phyloP scores from a whole-genome alignment of 208 protist species.

The Lotmaria passim region DNA sequence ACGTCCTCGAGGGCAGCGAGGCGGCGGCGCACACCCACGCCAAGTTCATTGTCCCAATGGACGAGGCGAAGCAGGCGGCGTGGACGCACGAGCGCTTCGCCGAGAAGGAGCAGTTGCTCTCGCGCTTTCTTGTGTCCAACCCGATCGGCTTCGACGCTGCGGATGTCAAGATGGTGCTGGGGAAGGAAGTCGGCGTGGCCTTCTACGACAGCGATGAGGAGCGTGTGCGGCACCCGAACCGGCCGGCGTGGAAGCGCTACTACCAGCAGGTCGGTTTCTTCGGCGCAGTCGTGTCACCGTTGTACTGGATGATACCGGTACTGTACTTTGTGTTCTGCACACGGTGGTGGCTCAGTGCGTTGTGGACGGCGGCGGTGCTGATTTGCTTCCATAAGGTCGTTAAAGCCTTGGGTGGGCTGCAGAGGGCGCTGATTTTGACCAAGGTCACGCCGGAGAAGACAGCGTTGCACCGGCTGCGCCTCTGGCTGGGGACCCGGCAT shows the following conservation, averaged over 20 bases:
- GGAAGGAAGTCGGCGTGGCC: constrained; percentile 48
- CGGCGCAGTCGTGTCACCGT: constrained; percentile 11
- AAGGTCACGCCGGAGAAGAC: constrained; percentile 23
- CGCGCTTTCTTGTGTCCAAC: constrained; percentile 66
- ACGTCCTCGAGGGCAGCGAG: constrained; percentile 36
- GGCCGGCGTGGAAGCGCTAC: constrained; percentile 26
- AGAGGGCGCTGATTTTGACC: constrained; percentile 28
- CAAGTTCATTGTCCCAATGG: constrained; percentile 36
- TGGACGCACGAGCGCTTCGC: constrained; percentile 83
- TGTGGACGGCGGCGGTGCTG: constrained; percentile 22
- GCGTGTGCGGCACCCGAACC: constrained; percentile 24
- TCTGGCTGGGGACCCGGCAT: neutral
- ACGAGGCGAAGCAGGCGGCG: constrained; percentile 44
- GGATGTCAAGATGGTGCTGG: constrained; percentile 62
- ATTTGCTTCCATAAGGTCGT: constrained; percentile 9
- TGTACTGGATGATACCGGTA: constrained; percentile 25
- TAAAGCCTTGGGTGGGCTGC: constrained; percentile 21
- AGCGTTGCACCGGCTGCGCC: constrained; percentile 23
- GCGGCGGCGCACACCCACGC: constrained; percentile 14
- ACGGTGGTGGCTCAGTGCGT: constrained; percentile 18
- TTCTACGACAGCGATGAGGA: constrained; percentile 62
- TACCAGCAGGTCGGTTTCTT: constrained; percentile 31
- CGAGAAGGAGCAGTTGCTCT: constrained; percentile 84
- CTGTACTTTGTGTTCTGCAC: constrained; percentile 31
- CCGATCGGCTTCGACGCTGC: constrained; percentile 67